These are phyloP conservation scores for Pugionium dolabratum DNA, from an alignment of 345 rosid genomes.

Conservation along the genomic window DNA sequence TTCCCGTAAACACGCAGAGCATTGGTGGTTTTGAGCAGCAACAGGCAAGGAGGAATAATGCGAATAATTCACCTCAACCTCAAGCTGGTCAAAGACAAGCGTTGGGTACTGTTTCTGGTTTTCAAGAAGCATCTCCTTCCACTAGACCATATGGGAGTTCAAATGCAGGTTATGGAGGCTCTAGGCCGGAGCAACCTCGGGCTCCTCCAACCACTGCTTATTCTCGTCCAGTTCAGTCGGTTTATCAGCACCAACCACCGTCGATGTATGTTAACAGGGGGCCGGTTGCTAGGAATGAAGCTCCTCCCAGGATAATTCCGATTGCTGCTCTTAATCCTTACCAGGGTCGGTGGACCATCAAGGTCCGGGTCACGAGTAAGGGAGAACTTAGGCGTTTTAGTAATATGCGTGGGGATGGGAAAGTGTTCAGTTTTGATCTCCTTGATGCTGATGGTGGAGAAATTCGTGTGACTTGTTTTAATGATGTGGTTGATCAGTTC, in stretches of 20 bases:
- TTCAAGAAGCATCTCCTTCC: slow-evolving; percentile 41
- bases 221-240: slow-evolving; percentile 40
- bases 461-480: slow-evolving; percentile 83
- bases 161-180: slow-evolving; percentile 37
- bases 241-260: slow-evolving; percentile 50
- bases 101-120: slow-evolving; percentile 37
- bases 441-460: slow-evolving; percentile 93
- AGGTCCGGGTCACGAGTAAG: slow-evolving; percentile 85
- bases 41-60: slow-evolving; percentile 40
- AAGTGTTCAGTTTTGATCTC: slow-evolving; percentile 85
- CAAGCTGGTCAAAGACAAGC: slow-evolving; percentile 43
- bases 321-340: slow-evolving; percentile 82
- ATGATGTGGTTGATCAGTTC: slow-evolving; percentile 82
- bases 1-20: slow-evolving; percentile 40
- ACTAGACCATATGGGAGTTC: slow-evolving; percentile 43
- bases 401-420: slow-evolving; percentile 82
- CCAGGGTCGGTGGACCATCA: slow-evolving; percentile 84
- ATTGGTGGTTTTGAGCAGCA: slow-evolving; percentile 49
- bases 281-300: slow-evolving; percentile 66
- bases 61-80: slow-evolving; percentile 39
- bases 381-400: slow-evolving; percentile 68
- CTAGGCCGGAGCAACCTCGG: slow-evolving; percentile 46
- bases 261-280: slow-evolving; percentile 69
- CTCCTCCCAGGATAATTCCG: slow-evolving; percentile 70
- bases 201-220: slow-evolving; percentile 41